Conservation (phyloP, 139 green algal species). For the Mesostigma viride region DNA sequence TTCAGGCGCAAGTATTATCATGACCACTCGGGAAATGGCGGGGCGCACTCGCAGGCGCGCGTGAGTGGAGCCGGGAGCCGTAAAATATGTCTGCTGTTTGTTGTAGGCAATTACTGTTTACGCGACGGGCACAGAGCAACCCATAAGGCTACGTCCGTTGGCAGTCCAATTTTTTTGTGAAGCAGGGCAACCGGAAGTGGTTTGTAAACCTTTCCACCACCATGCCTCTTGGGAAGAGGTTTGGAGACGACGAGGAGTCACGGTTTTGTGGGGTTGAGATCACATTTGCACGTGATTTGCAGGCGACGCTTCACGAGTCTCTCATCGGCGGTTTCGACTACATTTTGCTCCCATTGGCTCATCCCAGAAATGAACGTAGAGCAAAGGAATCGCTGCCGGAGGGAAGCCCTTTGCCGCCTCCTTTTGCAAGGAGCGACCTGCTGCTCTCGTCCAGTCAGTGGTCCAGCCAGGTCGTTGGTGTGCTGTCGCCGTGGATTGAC, state of each 20-base stretch:
- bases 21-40: too few relatives aligned
- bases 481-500: constrained; percentile 55
- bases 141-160: too few relatives aligned
- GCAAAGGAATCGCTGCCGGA: neutral
- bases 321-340: constrained; percentile 82
- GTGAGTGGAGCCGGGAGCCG: too few relatives aligned
- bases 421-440: constrained; percentile 53
- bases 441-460: constrained; percentile 50
- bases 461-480: constrained; percentile 51
- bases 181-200: neutral
- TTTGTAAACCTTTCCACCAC: neutral
- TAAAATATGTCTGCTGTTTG: too few relatives aligned
- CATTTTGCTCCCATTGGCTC: constrained; percentile 54
- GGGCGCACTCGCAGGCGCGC: too few relatives aligned
- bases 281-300: constrained; percentile 44
- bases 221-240: constrained; percentile 81
- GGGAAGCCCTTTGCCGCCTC: constrained; percentile 19
- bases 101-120: too few relatives aligned
- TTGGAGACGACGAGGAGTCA: constrained; percentile 66
- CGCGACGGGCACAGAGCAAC: too few relatives aligned
- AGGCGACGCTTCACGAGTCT: constrained; percentile 43
- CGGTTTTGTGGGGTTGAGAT: constrained; percentile 69
- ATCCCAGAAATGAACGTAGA: neutral
- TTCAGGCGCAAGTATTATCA: too few relatives aligned
- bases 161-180: too few relatives aligned